Base-by-base conservation (phyloP, 2,329 filamentous ascomycete genomes). In the Hypocrella siamensis region DNA sequence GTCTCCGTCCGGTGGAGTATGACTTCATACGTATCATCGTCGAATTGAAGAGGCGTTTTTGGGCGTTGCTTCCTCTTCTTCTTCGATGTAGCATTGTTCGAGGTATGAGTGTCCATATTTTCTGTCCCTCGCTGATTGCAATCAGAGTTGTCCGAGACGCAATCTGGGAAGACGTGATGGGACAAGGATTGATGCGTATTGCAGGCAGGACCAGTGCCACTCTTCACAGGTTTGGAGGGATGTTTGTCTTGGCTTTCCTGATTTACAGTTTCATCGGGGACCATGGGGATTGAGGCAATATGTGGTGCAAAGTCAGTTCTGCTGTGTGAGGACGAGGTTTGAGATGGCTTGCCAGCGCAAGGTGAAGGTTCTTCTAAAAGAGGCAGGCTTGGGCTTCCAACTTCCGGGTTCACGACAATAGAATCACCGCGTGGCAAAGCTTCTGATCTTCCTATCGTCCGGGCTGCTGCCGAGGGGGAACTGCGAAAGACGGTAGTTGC, bases 31-130 rank as follows among this genome's bases (percentile, higher is more conserved):
- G 46, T 54, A 1, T 28, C 11, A 5, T 46, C 41, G 31, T 56
- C 44, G 8, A 56, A 52, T 5, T 44, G 34, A 3, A 56, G 33
- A 1, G 53, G 47, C 1, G 46, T 33, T 28, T 56, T 56, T 1
- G 51, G 42, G 21, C 47, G 40, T 34, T 55, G 53, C 30, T 41
- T 50, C 7, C 41, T 39, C 18, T 41, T 52, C 30, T 32, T 45
- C n/a, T 35, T 35, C 2, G 12, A 11, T 4, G 18, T 21, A 11
- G 25, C 15, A 7, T 15, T 31, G 19, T 19, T n/a, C 10, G 25
- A 11, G 11, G 25, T 14, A 14, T 6, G 25, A 4, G 28, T 18
- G 11, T 14, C n/a, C 9, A 16, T 3, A 10, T 26, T 14, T 7
- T 12, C 15, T 7, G 7, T 14, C 25, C 7, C 9, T 26, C 15